Evolutionary conservation across 176 grass and related monocot genomes (phyloP).

Genomic region (Musa schizocarpa): DNA sequence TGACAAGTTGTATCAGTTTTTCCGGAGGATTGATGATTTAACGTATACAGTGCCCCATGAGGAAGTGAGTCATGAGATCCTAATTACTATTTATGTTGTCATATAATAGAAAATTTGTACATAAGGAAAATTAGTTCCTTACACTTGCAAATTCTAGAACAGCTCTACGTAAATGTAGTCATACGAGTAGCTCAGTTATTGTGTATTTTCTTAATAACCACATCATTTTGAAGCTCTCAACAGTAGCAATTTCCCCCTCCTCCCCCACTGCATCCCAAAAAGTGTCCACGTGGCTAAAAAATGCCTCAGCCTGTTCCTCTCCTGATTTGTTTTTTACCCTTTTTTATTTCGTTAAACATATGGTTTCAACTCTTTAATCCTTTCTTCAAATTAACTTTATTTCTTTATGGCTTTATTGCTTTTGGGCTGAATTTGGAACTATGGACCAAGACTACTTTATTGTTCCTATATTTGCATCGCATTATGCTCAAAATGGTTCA

Average conservation of each 20-base stretch:
- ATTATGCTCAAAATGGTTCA: too few relatives aligned
- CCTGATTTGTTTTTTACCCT: background rate
- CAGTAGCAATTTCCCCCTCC: background rate
- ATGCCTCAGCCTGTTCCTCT: background rate
- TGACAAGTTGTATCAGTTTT: constrained; percentile 83
- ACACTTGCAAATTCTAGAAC: background rate
- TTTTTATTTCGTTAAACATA: background rate
- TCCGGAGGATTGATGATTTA: constrained; percentile 82
- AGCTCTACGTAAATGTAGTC: background rate
- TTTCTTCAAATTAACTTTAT: too few relatives aligned
- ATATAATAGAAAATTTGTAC: background rate
- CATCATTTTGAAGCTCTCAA: background rate
- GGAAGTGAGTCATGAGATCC: constrained; percentile 50
- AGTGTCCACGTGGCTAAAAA: background rate
- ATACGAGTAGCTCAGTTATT: background rate
- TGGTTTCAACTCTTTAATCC: background rate
- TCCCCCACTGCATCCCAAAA: background rate
- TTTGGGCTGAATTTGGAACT: too few relatives aligned
- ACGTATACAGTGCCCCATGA: constrained; percentile 70
- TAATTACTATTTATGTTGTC: background rate
- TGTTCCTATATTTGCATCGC: too few relatives aligned
- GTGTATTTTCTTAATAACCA: background rate
- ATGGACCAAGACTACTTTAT: too few relatives aligned
- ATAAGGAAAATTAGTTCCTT: background rate
- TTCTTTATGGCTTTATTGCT: too few relatives aligned